These are phyloP conservation scores for Candida oleophila DNA, from an alignment of 805 yeast genomes.

Conservation along the genomic window DNA sequence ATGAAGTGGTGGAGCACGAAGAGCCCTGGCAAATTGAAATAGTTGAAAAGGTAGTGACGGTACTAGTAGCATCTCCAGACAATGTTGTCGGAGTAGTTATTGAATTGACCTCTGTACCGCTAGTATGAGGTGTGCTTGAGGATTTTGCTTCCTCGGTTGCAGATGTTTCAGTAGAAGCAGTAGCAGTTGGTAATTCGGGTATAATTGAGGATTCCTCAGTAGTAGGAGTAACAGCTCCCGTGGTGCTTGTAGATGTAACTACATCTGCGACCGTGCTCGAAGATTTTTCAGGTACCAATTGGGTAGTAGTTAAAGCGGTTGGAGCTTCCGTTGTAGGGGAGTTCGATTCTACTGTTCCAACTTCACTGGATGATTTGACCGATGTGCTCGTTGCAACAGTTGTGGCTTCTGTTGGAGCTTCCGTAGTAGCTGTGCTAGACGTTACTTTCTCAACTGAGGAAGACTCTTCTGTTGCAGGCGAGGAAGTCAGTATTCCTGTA, in stretches of 20 bases:
- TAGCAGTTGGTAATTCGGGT: constrained; percentile 17
- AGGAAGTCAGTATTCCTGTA: neutral
- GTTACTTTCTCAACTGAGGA: too few relatives aligned
- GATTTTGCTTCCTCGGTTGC: constrained; percentile 1
- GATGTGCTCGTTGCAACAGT: neutral
- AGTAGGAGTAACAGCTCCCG: too few relatives aligned
- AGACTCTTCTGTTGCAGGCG: too few relatives aligned
- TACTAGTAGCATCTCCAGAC: neutral
- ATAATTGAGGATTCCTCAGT: too few relatives aligned
- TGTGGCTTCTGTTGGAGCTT: neutral
- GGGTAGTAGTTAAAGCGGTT: constrained; percentile 11
- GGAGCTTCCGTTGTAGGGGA: neutral
- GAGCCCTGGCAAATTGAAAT: constrained; percentile 6
- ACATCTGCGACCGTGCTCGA: too few relatives aligned
- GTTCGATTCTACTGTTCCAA: neutral
- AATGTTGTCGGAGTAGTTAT: neutral
- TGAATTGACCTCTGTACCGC: neutral
- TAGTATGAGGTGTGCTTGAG: neutral
- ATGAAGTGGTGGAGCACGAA: neutral
- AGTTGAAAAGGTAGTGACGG: neutral
- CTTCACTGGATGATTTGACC: neutral
- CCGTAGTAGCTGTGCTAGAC: too few relatives aligned
- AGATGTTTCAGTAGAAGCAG: constrained; percentile 14
- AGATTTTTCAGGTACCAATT: too few relatives aligned
- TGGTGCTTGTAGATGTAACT: too few relatives aligned